Evolutionary conservation across 139 green algal genomes (phyloP).

Genomic region (Spirogloea muscicola): DNA sequence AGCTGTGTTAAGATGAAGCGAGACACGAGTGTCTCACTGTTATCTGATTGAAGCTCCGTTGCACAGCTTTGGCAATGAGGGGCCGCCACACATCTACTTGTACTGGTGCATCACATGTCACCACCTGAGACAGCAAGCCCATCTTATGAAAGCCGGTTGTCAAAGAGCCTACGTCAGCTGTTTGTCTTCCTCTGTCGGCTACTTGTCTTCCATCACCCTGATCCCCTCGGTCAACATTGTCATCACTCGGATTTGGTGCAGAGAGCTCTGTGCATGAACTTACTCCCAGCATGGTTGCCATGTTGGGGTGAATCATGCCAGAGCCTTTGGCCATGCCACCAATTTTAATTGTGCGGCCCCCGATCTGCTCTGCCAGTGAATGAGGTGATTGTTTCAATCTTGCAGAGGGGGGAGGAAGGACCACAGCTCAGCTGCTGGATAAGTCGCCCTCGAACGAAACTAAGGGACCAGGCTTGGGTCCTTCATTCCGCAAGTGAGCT

Average conservation of each 20-base stretch:
- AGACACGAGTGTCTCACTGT: conserved; percentile 44
- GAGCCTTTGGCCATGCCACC: conserved; percentile 93
- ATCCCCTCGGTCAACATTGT: too few species aligned
- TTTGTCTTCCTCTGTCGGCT: too few species aligned
- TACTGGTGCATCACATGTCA: conserved; percentile 92
- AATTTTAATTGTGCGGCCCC: conserved; percentile 61
- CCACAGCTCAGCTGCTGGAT: too few species aligned
- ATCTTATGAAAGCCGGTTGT: too few species aligned
- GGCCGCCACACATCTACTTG: conserved; percentile 64
- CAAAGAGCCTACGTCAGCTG: too few species aligned
- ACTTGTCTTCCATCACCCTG: too few species aligned
- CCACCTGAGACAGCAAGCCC: conserved; percentile 92
- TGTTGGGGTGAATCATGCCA: conserved; percentile 99
- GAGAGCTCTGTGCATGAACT: too few species aligned
- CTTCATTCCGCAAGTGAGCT: too few species aligned
- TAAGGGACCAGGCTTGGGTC: too few species aligned
- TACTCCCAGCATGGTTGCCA: conserved; percentile 94
- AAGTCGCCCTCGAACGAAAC: too few species aligned
- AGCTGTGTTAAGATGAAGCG: conserved; percentile 7
- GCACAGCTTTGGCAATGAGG: conserved; percentile 61
- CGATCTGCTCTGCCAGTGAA: conserved; percentile 20
- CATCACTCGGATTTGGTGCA: too few species aligned
- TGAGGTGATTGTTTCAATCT: not conserved
- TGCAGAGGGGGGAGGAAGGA: not conserved
- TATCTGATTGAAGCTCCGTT: conserved; percentile 62